A percentile compares a stretch with the other conserved stretches of the same genome.
Conservation (phyloP, 768 basidiomycete genomes). For the Mycena galericulata region DNA sequence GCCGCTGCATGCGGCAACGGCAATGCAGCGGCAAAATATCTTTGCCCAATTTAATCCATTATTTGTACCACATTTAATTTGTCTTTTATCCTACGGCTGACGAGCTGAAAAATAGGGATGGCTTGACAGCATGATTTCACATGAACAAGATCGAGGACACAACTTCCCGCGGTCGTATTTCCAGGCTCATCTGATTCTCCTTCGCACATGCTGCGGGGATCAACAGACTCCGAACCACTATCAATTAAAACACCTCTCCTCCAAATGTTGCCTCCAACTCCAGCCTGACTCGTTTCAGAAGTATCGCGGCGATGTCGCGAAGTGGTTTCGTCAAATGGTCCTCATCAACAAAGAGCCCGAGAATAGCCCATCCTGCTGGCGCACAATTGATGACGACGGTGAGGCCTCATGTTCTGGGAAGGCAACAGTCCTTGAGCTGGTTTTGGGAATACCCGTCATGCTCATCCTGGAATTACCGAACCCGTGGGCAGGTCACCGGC, state of each 20-base stretch:
- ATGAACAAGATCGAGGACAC: neutral
- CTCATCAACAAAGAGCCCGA: neutral
- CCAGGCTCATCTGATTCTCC: neutral
- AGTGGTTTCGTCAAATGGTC: neutral
- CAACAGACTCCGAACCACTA: neutral
- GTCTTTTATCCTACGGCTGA: no score
- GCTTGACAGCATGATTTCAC: neutral
- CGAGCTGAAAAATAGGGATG: constrained; percentile 2
- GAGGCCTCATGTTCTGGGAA: neutral
- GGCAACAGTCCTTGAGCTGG: neutral
- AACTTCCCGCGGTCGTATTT: neutral
- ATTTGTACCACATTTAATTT: neutral
- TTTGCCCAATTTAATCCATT: constrained; percentile 2
- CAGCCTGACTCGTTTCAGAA: neutral
- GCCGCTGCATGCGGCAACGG: no score
- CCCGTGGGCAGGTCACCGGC: neutral
- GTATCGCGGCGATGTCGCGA: neutral
- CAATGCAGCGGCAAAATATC: no score
- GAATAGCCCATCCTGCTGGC: neutral
- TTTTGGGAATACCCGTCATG: neutral
- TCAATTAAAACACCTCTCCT: neutral
- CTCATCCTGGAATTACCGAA: neutral
- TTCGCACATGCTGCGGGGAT: neutral
- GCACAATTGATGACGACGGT: neutral
- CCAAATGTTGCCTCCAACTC: neutral